A percentile compares a stretch with the other conserved stretches of the same genome.
Conservation (phyloP, 352 stramenopile species). For the Hyaloperonospora brassicae region DNA sequence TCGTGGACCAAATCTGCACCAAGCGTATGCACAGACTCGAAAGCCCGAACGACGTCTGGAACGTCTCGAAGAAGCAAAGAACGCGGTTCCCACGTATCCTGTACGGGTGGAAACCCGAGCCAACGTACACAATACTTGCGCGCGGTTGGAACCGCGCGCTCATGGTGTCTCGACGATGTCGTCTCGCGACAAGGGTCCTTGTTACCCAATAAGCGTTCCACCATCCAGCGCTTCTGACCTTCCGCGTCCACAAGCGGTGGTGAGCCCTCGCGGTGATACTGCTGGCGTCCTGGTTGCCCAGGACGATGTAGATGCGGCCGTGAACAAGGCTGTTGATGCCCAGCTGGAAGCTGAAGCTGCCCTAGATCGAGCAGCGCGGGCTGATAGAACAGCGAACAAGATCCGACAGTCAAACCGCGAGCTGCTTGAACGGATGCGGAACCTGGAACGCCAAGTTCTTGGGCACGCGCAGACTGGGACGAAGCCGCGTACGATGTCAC, state of each 20-base stretch:
- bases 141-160: background rate
- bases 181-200: background rate
- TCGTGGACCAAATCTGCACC: background rate
- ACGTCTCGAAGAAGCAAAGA: background rate
- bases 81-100: background rate
- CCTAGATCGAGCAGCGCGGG: background rate
- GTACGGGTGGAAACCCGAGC: background rate
- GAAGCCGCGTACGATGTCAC: background rate
- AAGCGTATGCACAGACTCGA: background rate
- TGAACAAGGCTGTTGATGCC: background rate
- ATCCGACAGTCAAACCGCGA: background rate
- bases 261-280: too few species aligned
- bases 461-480: background rate
- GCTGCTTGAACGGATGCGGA: background rate
- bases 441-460: background rate
- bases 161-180: background rate
- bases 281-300: too few species aligned
- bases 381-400: background rate
- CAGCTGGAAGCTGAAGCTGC: background rate
- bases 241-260: too few species aligned
- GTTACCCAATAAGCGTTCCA: background rate
- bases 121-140: background rate
- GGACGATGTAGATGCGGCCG: background rate
- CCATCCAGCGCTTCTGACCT: background rate
- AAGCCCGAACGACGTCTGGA: background rate